Percentiles rank a stretch among this genome's conserved stretches.
phyloP scores from a whole-genome alignment of 495 filamentous ascomycete genomes.

The Lineolata rhizophorae region DNA sequence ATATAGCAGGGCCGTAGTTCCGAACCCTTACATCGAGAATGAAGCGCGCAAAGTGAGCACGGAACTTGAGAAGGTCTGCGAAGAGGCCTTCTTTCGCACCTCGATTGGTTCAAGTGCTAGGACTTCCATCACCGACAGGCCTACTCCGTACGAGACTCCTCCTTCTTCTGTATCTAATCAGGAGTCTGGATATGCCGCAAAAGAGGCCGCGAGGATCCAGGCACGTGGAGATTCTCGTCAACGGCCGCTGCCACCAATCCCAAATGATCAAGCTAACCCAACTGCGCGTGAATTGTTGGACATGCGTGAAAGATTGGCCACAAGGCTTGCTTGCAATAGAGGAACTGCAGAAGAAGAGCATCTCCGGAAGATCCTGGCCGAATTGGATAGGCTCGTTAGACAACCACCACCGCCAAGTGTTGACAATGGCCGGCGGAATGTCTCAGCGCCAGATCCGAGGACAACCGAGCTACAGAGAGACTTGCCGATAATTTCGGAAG shows the following conservation, averaged over 20 bases:
- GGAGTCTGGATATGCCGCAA: too few species aligned
- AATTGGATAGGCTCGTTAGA: too few species aligned
- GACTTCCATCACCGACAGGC: constrained; percentile 22
- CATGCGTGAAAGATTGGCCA: too few species aligned
- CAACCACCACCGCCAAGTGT: too few species aligned
- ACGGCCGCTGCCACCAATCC: constrained; percentile 1
- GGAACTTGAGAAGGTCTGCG: constrained; percentile 44
- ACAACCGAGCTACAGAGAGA: constrained; percentile 9
- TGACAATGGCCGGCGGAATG: constrained; percentile 17
- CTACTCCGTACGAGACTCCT: constrained; percentile 16
- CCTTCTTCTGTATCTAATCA: constrained; percentile 24
- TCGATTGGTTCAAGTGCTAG: constrained; percentile 27
- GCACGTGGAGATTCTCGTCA: too few species aligned
- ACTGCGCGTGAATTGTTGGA: too few species aligned
- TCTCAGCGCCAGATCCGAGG: constrained; percentile 32
- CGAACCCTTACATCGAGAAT: too few species aligned
- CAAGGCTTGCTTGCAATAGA: too few species aligned
- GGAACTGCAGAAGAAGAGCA: too few species aligned
- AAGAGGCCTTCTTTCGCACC: constrained; percentile 65
- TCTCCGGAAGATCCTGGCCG: too few species aligned
- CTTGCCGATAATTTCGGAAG: constrained; percentile 20
- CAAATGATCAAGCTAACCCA: too few species aligned
- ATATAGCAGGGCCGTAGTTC: constrained; percentile 22
- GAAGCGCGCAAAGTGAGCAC: constrained; percentile 43
- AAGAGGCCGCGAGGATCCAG: too few species aligned